Evolutionary conservation across 2,329 filamentous ascomycete genomes (phyloP).

Genomic region (Botrytis byssoidea): DNA sequence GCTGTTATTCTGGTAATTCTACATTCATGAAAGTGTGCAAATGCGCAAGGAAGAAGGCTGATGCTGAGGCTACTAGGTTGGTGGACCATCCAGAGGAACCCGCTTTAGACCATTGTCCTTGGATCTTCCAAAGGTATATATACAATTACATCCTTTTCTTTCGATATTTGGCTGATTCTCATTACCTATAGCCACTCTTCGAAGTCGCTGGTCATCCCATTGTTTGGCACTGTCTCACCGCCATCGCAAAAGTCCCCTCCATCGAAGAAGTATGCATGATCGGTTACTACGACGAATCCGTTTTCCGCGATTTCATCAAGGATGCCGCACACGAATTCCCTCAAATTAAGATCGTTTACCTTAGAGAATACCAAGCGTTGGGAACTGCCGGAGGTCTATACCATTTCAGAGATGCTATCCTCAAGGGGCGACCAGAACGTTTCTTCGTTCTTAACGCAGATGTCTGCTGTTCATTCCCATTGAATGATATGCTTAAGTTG

Average conservation of each 20-base stretch:
- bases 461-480: conserved; percentile 97
- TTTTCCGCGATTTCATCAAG: conserved; percentile 98
- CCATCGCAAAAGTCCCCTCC: conserved; percentile 83
- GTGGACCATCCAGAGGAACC: conserved; percentile 91
- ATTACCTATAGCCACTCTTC: conserved; percentile 73
- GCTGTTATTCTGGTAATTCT: conserved; percentile 82
- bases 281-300: conserved; percentile 96
- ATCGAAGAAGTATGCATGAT: conserved; percentile 97
- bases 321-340: conserved; percentile 82
- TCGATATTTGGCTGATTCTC: not conserved
- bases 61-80: conserved; percentile 60
- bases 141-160: conserved; percentile 18
- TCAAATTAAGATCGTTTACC: conserved; percentile 86
- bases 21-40: conserved; percentile 25
- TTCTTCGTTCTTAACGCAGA: conserved; percentile 98
- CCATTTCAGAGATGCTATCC: conserved; percentile 98
- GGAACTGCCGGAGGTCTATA: conserved; percentile 96
- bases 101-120: conserved; percentile 92
- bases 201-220: conserved; percentile 98
- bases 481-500: conserved; percentile 91
- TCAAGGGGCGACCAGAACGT: conserved; percentile 90
- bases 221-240: conserved; percentile 94
- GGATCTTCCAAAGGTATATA: conserved; percentile 84
- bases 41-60: conserved; percentile 21
- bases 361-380: conserved; percentile 94